A percentile compares a stretch with the other conserved stretches of the same genome.
Conservation (phyloP, 495 filamentous ascomycete species). For the Hypoxylon fuscum region DNA sequence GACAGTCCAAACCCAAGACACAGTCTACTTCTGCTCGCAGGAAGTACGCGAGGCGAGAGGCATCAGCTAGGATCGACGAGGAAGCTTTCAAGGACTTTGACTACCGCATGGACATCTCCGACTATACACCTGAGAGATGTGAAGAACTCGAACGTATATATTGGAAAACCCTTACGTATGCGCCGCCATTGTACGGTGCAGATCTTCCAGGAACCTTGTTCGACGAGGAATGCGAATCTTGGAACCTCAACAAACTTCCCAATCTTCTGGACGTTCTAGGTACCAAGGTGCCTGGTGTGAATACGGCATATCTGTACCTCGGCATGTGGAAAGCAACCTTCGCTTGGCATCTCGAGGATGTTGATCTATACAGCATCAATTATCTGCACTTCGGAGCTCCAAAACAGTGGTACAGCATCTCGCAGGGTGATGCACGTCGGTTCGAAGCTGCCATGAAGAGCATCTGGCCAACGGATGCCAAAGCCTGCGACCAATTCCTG, state of each 20-base stretch:
- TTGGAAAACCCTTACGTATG: slow-evolving; percentile 96
- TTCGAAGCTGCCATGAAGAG: slow-evolving; percentile 97
- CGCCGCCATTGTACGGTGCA: slow-evolving; percentile 92
- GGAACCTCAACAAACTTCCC: slow-evolving; percentile 94
- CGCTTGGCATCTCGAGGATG: slow-evolving; percentile 98
- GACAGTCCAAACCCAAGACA: slow-evolving; percentile 58
- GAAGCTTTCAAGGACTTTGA: slow-evolving; percentile 87
- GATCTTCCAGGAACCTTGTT: slow-evolving; percentile 98
- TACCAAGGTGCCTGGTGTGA: slow-evolving; percentile 94
- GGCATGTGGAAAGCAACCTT: slow-evolving; percentile 99
- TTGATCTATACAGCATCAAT: slow-evolving; percentile 99
- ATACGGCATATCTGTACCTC: slow-evolving; percentile 97
- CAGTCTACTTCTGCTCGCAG: slow-evolving; percentile 70
- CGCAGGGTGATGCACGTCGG: slow-evolving; percentile 89
- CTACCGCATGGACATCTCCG: slow-evolving; percentile 83
- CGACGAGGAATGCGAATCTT: slow-evolving; percentile 80
- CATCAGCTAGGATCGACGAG: slow-evolving; percentile 79
- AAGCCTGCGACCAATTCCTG: slow-evolving; percentile 94
- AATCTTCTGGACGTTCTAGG: slow-evolving; percentile 95
- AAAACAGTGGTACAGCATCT: slow-evolving; percentile 99
- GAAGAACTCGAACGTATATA: slow-evolving; percentile 93
- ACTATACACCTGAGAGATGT: slow-evolving; percentile 89
- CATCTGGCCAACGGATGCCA: slow-evolving; percentile 95
- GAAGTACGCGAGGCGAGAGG: slow-evolving; percentile 81
- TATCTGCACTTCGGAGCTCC: slow-evolving; percentile 98